A percentile compares a stretch with the other conserved stretches of the same genome.
These are phyloP conservation scores for Bryopsis sp. DNA, from an alignment of 139 green algal species.

Conservation along the genomic window DNA sequence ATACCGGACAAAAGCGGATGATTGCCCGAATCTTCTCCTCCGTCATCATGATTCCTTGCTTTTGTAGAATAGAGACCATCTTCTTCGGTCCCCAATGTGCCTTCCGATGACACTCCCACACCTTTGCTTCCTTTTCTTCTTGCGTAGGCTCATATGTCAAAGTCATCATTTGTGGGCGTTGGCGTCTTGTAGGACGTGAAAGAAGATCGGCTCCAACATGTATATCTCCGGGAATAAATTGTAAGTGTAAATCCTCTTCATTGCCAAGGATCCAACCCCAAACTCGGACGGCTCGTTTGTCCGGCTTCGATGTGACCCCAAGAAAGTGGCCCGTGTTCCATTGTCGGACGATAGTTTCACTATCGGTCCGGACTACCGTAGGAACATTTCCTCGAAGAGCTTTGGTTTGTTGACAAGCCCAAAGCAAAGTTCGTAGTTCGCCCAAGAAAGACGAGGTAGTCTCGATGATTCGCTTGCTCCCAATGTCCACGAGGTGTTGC, in stretches of 20 bases:
- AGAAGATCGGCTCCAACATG: neutral
- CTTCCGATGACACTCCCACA: neutral
- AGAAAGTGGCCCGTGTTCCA: neutral
- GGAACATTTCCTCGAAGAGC: neutral
- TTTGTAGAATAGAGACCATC: neutral
- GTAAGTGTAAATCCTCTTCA: neutral
- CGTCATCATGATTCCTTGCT: neutral
- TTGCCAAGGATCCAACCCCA: slow-evolving; percentile 5
- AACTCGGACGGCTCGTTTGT: neutral
- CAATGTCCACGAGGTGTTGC: slow-evolving; percentile 9
- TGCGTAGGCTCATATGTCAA: neutral
- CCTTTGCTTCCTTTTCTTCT: neutral
- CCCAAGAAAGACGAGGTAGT: neutral
- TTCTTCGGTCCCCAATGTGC: neutral
- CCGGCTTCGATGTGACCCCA: neutral
- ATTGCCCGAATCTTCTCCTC: neutral
- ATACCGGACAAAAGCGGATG: neutral
- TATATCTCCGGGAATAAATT: slow-evolving; percentile 1
- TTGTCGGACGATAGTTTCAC: neutral
- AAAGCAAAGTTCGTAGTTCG: neutral
- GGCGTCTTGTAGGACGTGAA: neutral
- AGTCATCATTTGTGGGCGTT: neutral
- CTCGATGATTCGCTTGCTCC: neutral
- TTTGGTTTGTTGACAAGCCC: neutral
- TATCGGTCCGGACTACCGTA: neutral